A percentile compares a stretch with the other conserved stretches of the same genome.
phyloP scores from a whole-genome alignment of 441 rosid genomes.

The Euphorbia corollata region DNA sequence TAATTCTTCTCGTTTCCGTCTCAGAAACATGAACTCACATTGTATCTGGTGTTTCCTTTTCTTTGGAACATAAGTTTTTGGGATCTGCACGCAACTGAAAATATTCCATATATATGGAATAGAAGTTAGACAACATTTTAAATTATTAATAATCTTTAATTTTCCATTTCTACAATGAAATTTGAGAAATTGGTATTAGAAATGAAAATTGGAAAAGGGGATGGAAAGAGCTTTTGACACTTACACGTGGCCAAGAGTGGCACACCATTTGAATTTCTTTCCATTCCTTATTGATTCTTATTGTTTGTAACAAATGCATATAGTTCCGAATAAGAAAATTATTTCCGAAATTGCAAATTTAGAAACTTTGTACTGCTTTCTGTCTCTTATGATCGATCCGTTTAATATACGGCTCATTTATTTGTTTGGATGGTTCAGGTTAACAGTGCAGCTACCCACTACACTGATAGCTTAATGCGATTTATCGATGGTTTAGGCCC shows the following conservation, averaged over 20 bases:
- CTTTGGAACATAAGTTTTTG: too few species aligned
- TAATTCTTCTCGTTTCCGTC: too few species aligned
- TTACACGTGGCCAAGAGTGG: not conserved
- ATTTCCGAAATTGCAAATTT: not conserved
- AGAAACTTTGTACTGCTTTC: not conserved
- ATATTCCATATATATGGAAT: too few species aligned
- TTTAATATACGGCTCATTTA: slow-evolving; percentile 14
- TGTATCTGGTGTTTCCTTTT: too few species aligned
- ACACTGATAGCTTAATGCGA: slow-evolving; percentile 25
- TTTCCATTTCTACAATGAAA: not conserved
- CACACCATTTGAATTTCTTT: not conserved
- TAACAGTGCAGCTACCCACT: slow-evolving; percentile 18
- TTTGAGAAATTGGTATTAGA: not conserved
- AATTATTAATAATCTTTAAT: too few species aligned
- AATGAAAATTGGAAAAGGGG: not conserved
- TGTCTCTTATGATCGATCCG: not conserved
- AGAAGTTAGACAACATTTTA: too few species aligned
- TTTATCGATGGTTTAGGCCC: slow-evolving; percentile 39
- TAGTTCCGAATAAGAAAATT: not conserved
- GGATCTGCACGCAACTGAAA: too few species aligned
- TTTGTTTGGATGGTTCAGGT: slow-evolving; percentile 23
- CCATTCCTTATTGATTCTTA: not conserved
- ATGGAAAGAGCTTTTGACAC: not conserved
- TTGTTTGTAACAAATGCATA: not conserved
- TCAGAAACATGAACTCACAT: too few species aligned